Evolutionary conservation across 148 eudicot genomes (phyloP).

Genomic region (Cornus suecica): DNA sequence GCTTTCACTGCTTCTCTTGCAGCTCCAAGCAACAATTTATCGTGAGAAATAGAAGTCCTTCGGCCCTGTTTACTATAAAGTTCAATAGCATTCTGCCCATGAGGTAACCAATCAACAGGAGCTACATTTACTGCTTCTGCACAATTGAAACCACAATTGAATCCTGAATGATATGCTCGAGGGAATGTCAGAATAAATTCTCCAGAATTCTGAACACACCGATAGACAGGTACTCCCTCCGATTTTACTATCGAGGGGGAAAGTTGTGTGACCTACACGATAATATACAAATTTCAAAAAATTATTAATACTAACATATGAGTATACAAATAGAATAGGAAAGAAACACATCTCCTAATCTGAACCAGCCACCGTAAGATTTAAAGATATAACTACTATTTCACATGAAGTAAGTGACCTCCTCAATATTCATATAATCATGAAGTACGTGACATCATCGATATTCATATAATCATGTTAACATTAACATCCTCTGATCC

Average conservation of each 20-base stretch:
- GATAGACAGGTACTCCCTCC: conserved; percentile 89
- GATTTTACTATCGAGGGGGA: conserved; percentile 80
- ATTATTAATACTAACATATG: not conserved
- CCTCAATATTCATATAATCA: not conserved
- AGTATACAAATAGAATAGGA: not conserved
- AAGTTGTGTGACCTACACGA: conserved; percentile 82
- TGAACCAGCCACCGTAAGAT: not conserved
- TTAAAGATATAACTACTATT: not conserved
- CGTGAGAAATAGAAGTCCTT: conserved; percentile 92
- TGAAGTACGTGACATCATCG: not conserved
- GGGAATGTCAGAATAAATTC: conserved; percentile 97
- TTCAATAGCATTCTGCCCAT: conserved; percentile 94
- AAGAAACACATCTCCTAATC: not conserved
- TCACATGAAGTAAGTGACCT: not conserved
- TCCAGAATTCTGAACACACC: conserved; percentile 85
- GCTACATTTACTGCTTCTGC: conserved; percentile 99
- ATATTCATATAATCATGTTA: not conserved
- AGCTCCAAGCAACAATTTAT: conserved; percentile 94
- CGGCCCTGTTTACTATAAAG: conserved; percentile 85
- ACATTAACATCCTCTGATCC: not conserved
- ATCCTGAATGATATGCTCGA: conserved; percentile 94
- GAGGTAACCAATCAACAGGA: conserved; percentile 98
- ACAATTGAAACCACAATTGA: conserved; percentile 94
- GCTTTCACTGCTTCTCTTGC: conserved; percentile 97
- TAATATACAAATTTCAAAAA: not conserved